Evolutionary conservation across 139 green algal species (phyloP), one percentile per base, ranked within the genome.

Genomic region (Bryopsis sp.): DNA sequence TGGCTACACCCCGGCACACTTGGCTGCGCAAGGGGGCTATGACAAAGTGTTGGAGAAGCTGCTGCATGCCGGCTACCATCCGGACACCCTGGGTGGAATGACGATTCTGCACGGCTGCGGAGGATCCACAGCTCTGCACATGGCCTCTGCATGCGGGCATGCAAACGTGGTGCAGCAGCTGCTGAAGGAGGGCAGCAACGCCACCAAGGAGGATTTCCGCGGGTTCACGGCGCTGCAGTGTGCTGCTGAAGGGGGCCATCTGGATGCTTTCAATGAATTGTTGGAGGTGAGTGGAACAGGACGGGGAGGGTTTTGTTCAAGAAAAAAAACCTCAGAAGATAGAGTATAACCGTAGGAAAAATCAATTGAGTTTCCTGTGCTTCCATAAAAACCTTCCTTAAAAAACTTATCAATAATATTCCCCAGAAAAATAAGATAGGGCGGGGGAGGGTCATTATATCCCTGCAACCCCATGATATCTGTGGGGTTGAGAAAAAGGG

Each of bases 81-180:
- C 75, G 2, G 79, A 85, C 58, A 38, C 71, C 28, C 31, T 64
- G 43, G 29, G 39, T 34, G 33, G 62, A 61, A 11, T 68, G 66
- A 35, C 47, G 33, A 0, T 7, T 11, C 39, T 58, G 29, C 33
- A 61, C 6, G 58, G 68, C 36, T 57, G 29, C 19, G 46, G 57
- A 37, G 79, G 74, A 33, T 74, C 57, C 35, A 82, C 79, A 0
- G 59, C 79, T n/a, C 59, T 85, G 73, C 76, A 84, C 60, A 69
- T 85, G 48, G 79, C 79, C 47, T 77, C 77, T 2, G 50, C 70
- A 2, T n/a, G 75, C 38, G 79, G 79, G 1, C 74, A 81, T 32
- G 39, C n/a, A 1, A 63, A 68, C 39, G 78, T 74, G 15, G 32
- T 75, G 1, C 28, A 58, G 33, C 59, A 47, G 59, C 59, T 67